Evolutionary conservation across 2,329 filamentous ascomycete genomes (phyloP).

Genomic region (Lasiodiplodia hormozganensis): DNA sequence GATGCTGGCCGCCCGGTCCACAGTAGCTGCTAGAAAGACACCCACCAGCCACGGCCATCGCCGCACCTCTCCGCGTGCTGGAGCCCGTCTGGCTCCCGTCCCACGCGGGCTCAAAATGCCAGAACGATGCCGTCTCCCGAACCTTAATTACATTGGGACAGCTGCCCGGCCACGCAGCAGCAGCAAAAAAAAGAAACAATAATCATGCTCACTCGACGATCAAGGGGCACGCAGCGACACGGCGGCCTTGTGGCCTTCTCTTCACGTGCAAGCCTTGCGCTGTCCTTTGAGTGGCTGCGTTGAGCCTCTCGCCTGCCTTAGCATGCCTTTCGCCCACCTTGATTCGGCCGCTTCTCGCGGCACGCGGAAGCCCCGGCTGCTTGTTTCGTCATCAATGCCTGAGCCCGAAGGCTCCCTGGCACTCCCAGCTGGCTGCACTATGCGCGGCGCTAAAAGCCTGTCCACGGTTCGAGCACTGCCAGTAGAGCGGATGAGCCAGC

Average conservation of each 20-base stretch:
- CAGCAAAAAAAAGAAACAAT: constrained; percentile 23
- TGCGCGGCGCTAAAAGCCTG: constrained; percentile 9
- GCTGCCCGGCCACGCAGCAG: background rate
- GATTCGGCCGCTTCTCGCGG: constrained; percentile 8
- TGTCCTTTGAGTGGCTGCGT: background rate
- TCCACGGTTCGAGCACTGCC: constrained; percentile 21
- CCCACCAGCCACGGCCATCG: constrained; percentile 15
- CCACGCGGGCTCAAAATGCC: constrained; percentile 15
- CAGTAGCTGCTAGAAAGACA: background rate
- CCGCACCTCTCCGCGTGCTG: constrained; percentile 2
- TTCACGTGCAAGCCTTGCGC: constrained; percentile 4
- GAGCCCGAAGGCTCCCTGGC: constrained; percentile 19
- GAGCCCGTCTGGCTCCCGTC: background rate
- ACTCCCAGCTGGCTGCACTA: constrained; percentile 15
- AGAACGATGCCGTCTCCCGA: constrained; percentile 22
- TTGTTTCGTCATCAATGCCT: constrained; percentile 26
- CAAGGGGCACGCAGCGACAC: constrained; percentile 9
- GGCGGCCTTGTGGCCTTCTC: background rate
- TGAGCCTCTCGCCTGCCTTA: constrained; percentile 17
- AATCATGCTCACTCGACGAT: constrained; percentile 9
- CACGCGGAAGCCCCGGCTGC: constrained; percentile 20
- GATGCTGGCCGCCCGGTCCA: constrained; percentile 1
- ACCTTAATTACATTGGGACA: constrained; percentile 20
- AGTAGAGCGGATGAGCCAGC: background rate
- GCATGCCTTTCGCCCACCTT: background rate